Evolutionary conservation across 2,329 filamentous ascomycete genomes (phyloP).

Genomic region (Xylariaceae sp.): DNA sequence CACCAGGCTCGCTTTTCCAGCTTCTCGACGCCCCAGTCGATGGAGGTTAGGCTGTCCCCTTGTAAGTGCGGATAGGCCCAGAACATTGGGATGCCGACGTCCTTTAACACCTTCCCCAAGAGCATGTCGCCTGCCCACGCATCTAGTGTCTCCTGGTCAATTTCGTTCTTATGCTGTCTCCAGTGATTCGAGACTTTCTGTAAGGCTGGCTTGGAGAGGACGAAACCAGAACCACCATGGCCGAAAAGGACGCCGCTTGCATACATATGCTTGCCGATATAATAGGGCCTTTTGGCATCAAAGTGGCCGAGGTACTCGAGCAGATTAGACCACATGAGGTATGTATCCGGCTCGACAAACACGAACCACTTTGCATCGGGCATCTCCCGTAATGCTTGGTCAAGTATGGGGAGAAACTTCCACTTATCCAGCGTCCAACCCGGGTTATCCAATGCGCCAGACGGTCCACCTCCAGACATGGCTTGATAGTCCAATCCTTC

Average conservation of each 20-base stretch:
- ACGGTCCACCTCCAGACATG: constrained; percentile 32
- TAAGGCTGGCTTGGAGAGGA: constrained; percentile 34
- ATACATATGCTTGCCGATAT: constrained; percentile 33
- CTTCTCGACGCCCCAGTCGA: constrained; percentile 22
- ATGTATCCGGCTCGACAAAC: constrained; percentile 37
- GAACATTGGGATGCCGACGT: constrained; percentile 17
- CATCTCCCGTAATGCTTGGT: constrained; percentile 31
- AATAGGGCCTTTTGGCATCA: constrained; percentile 29
- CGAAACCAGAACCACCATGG: constrained; percentile 35
- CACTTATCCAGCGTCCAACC: constrained; percentile 38
- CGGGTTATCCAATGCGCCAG: constrained; percentile 31
- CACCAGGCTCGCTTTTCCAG: constrained; percentile 21
- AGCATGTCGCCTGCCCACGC: constrained; percentile 23
- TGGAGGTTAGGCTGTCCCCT: constrained; percentile 17
- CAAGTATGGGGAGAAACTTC: constrained; percentile 38
- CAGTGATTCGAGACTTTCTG: constrained; percentile 21
- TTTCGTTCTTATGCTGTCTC: constrained; percentile 7
- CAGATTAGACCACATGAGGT: constrained; percentile 34
- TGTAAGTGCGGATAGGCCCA: constrained; percentile 22
- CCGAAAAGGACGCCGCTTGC: constrained; percentile 31
- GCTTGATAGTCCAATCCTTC: constrained; percentile 27
- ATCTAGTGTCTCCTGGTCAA: constrained; percentile 15
- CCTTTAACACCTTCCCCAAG: constrained; percentile 18
- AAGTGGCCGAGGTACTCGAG: constrained; percentile 30
- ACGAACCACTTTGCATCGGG: constrained; percentile 37